Conservation (phyloP, 495 filamentous ascomycete species). For the Penicillium fimorum region DNA sequence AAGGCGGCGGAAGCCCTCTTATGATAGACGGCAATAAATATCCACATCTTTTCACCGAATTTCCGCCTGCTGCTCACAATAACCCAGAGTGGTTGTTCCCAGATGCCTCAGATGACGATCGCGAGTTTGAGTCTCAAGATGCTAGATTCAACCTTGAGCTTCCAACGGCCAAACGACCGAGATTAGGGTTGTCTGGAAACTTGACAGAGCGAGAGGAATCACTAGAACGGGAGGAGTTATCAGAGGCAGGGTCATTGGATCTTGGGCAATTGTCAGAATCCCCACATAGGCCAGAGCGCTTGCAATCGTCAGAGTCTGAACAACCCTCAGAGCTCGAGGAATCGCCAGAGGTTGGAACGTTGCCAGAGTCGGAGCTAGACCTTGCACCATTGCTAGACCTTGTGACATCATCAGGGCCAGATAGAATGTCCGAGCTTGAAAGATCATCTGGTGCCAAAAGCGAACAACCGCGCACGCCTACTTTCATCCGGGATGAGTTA, state of each 20-base stretch:
- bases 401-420: not conserved
- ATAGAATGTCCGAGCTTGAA: not conserved
- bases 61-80: not conserved
- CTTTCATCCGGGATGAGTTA: not conserved
- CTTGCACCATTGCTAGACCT: not conserved
- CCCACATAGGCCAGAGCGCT: no score
- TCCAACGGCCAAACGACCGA: not conserved
- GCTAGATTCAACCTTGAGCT: not conserved
- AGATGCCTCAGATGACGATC: not conserved
- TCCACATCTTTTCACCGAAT: not conserved
- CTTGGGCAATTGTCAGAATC: no score
- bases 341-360: not conserved
- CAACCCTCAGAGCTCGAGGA: no score
- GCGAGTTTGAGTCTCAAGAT: not conserved
- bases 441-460: not conserved
- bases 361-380: not conserved
- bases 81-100: not conserved
- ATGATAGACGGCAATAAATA: not conserved
- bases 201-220: not conserved
- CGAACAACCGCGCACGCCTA: not conserved
- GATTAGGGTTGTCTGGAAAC: no score
- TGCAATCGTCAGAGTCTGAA: not conserved
- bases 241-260: no score
- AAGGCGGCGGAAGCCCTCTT: not conserved
- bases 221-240: not conserved